phyloP scores from a whole-genome alignment of 352 stramenopile genomes.

The Globisporangium polare region DNA sequence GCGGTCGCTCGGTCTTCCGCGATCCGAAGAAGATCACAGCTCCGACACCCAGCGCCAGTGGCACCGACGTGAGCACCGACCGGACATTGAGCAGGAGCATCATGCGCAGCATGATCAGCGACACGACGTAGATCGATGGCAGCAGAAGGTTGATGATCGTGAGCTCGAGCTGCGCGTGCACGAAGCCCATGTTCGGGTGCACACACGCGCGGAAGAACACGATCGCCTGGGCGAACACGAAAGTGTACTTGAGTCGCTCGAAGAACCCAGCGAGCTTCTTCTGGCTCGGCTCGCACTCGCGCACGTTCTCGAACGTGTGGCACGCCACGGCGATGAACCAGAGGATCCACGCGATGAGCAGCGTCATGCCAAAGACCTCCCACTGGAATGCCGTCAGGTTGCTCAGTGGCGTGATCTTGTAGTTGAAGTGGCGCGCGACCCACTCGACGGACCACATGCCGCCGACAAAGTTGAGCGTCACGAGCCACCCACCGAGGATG shows the following conservation, averaged over 20 bases:
- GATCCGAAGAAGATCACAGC: constrained; percentile 60
- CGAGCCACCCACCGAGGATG: constrained; percentile 48
- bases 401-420: constrained; percentile 69
- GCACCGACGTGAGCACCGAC: constrained; percentile 42
- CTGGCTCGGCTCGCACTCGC: constrained; percentile 55
- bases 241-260: constrained; percentile 80
- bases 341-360: constrained; percentile 75
- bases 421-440: constrained; percentile 62
- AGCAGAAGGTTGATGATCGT: constrained; percentile 88
- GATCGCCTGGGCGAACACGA: constrained; percentile 71
- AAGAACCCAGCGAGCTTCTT: constrained; percentile 65
- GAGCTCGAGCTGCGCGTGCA: constrained; percentile 83
- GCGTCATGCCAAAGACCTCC: constrained; percentile 79
- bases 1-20: constrained; percentile 72
- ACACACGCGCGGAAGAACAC: constrained; percentile 76
- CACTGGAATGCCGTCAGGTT: constrained; percentile 59
- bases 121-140: constrained; percentile 84
- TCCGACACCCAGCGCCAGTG: constrained; percentile 45
- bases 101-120: constrained; percentile 74
- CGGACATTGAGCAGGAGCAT: constrained; percentile 50
- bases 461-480: constrained; percentile 58
- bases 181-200: constrained; percentile 82
- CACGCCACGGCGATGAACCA: constrained; percentile 77
- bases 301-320: constrained; percentile 52
- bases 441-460: constrained; percentile 75